Base-by-base conservation (phyloP, 1,284 basidiomycete species). In the Bjerkandera adusta region DNA sequence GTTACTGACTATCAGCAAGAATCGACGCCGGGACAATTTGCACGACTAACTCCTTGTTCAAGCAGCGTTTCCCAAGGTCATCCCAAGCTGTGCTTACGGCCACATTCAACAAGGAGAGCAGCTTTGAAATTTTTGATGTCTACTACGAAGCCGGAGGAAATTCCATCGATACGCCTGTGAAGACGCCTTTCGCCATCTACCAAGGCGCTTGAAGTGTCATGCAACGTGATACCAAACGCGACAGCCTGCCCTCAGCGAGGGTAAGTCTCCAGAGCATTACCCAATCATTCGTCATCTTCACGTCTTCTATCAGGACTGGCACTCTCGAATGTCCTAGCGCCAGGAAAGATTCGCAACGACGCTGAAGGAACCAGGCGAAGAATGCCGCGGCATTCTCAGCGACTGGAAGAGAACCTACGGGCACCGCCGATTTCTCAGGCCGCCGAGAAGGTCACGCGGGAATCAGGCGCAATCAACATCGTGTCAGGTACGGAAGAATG, bases 111-210 rank as follows among this genome's bases (percentile, higher is more conserved):
- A 64, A 67, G 56, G 57, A 62, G 43, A 18, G 51, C 15, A 54
- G 54, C 6, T 66, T 67, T 57, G 50, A 59, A 45, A 51, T 66
- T 6, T 59, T 69, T 4, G 67, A 69, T 45, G 60, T 57, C 0
- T 67, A 50, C 47, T 63, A 47, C 30, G 60, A 62, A 37, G 63
- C 55, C 42, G 61, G 57, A 22, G 64, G 64, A 12, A 65, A 66
- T 48, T 65, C 64, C 49, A 62, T 65, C 38, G 62, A 65, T 45
- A 64, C 64, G 26, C 64, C 72, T 38, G 72, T 68, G 5, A 67
- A 74, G 60, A 70, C 75, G 1, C 77, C 71, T 4, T 83, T 83
- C 52, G 68, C 72, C 33, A 65, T 83, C 46, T 83, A 79, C 58
- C 77, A 82, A 60, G 81, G 78, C 20, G 54, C 57, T 7, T 83